A percentile compares a stretch with the other conserved stretches of the same genome.
These are phyloP conservation scores for Leccinellum albellum DNA, from an alignment of 768 basidiomycete genomes.

Conservation along the genomic window DNA sequence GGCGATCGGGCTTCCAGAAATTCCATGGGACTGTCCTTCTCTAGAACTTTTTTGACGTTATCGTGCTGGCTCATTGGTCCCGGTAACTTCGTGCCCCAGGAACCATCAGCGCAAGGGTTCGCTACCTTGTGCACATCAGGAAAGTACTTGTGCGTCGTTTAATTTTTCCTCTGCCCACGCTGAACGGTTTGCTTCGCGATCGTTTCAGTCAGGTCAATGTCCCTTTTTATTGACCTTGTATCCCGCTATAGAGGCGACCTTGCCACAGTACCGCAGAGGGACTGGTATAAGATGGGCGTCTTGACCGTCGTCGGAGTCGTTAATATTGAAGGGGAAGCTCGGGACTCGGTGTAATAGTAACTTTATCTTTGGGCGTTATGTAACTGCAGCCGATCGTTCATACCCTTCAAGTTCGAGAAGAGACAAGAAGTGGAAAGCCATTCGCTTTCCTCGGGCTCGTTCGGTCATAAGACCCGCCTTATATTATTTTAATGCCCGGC, in stretches of 20 bases:
- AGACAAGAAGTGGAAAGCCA: conserved; percentile 19
- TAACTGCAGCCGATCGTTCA: conserved; percentile 14
- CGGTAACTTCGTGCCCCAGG: conserved; percentile 18
- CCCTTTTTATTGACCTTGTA: neutral
- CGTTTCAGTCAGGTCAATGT: neutral
- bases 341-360: conserved; percentile 19
- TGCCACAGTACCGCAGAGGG: neutral
- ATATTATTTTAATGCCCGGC: conserved; percentile 14
- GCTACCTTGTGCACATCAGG: conserved; percentile 3
- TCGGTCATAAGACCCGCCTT: neutral
- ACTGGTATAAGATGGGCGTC: neutral
- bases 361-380: conserved; percentile 25
- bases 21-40: conserved; percentile 10
- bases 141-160: neutral
- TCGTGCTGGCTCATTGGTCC: conserved; percentile 11
- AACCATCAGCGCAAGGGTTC: conserved; percentile 20
- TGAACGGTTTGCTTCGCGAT: neutral
- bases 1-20: conserved; percentile 16
- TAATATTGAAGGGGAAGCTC: conserved; percentile 15
- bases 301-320: conserved; percentile 11
- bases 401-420: conserved; percentile 15
- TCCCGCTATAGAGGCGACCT: neutral
- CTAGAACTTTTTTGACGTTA: conserved; percentile 11
- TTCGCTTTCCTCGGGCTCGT: conserved; percentile 15
- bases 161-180: neutral